Evolutionary conservation across 805 yeast genomes (phyloP).

Genomic region (Candida wancherniae): DNA sequence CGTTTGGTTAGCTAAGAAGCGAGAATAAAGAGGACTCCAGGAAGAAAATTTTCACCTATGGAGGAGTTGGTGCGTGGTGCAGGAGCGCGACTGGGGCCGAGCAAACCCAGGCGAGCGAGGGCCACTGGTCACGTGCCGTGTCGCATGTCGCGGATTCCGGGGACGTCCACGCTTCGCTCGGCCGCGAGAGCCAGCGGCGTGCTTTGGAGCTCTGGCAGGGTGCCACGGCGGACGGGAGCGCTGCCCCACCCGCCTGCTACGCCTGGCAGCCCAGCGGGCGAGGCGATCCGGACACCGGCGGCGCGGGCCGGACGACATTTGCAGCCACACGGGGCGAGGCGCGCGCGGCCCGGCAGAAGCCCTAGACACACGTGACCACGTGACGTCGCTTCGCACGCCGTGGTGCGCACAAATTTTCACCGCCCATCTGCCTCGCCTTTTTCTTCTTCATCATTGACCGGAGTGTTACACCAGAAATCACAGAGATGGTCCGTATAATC

Average conservation of each 20-base stretch:
- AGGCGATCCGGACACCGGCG: no score
- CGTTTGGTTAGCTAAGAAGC: slow-evolving; percentile 17
- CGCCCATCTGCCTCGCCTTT: not conserved
- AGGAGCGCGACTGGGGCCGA: slow-evolving; percentile 11
- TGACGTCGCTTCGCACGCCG: slow-evolving; percentile 11
- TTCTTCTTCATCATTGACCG: slow-evolving; percentile 57
- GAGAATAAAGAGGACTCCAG: slow-evolving; percentile 9
- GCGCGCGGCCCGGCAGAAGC: slow-evolving; percentile 3
- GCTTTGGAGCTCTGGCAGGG: no score
- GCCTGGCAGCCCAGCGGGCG: no score
- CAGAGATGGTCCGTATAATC: slow-evolving; percentile 95
- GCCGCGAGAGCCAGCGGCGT: no score
- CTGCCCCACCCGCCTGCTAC: no score
- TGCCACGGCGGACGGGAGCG: no score
- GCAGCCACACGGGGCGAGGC: not conserved
- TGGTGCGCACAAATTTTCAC: slow-evolving; percentile 14
- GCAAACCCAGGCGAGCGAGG: slow-evolving; percentile 1
- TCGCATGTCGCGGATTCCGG: slow-evolving; percentile 11
- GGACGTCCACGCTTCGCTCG: no score
- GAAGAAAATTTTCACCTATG: slow-evolving; percentile 18
- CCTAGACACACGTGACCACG: slow-evolving; percentile 12
- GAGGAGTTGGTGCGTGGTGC: slow-evolving; percentile 13
- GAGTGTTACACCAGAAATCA: slow-evolving; percentile 61
- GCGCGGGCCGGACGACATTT: no score
- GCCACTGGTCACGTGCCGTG: slow-evolving; percentile 7